Conservation (phyloP, 345 rosid species). For the Salix exigua region DNA sequence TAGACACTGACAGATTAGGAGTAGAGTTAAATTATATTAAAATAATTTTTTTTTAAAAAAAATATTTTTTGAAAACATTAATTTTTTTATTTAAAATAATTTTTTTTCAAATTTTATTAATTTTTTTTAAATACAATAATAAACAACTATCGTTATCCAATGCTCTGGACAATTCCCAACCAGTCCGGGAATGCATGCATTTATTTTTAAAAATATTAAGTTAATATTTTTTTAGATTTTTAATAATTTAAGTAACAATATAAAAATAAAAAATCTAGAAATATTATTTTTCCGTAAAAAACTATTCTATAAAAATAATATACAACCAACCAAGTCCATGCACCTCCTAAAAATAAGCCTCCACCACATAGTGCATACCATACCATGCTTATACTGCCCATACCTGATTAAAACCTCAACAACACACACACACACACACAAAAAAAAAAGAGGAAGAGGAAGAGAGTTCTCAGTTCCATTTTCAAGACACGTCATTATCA, state of each 20-base stretch:
- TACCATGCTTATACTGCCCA: background rate
- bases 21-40: too few relatives aligned
- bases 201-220: background rate
- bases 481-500: constrained; percentile 5
- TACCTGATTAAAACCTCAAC: background rate
- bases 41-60: too few relatives aligned
- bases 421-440: background rate
- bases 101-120: too few relatives aligned
- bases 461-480: background rate
- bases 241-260: background rate
- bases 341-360: too few relatives aligned
- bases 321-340: too few relatives aligned
- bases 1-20: background rate
- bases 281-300: background rate
- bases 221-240: background rate
- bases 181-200: too few relatives aligned
- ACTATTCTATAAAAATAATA: too few relatives aligned
- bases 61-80: too few relatives aligned
- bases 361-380: background rate
- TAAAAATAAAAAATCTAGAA: background rate
- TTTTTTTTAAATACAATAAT: too few relatives aligned
- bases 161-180: too few relatives aligned
- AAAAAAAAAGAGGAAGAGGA: background rate
- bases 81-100: too few relatives aligned
- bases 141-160: too few relatives aligned